Evolutionary conservation across 2,329 filamentous ascomycete genomes (phyloP), one percentile per base, ranked within the genome.

Genomic region (Alternaria rosae): DNA sequence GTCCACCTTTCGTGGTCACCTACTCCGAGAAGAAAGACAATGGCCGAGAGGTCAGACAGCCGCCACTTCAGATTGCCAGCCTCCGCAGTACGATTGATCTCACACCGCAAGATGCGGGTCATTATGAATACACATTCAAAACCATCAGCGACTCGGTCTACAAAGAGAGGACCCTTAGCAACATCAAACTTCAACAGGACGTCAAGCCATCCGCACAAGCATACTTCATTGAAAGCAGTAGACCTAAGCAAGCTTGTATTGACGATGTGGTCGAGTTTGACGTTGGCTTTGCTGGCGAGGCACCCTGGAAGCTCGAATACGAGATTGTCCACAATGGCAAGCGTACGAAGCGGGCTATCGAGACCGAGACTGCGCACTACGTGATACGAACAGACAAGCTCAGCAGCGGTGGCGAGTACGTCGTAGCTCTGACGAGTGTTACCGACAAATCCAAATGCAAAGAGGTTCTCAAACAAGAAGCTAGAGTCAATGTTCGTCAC

Each of bases 131-230:
- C 79, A 86, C 89, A 23, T 97, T 99, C 80, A 87, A 87, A 66
- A 88, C 89, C 42, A 89, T 99, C 59, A 88, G 89, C 66, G 96
- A 99, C 78, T 85, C 86, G 47, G 90, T 98, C 30, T 99, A 99
- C 80, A 86, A 85, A 30, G 85, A 85, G 2, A 67, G 70, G 23
- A 56, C 67, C 6, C 56, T 78, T 21, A 84, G 84, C 26, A 87
- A 90, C 52, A 86, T 90, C 64, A 80, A 87, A 10, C 82, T 98
- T 42, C 91, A 96, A 78, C 94, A 98, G 79, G 90, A 93, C 71
- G 94, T 99, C 69, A 97, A 96, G 79, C 95, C 95, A 10, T 92
- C 94, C 5, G 94, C 95, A 7, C 92, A 91, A 10, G 94, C 94
- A 23, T 81, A 82, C 30, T 88, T 90, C 64, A 85, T 93, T 57